Evolutionary conservation across 2,329 filamentous ascomycete species (phyloP).

Genomic region (Fusarium austroafricanum): DNA sequence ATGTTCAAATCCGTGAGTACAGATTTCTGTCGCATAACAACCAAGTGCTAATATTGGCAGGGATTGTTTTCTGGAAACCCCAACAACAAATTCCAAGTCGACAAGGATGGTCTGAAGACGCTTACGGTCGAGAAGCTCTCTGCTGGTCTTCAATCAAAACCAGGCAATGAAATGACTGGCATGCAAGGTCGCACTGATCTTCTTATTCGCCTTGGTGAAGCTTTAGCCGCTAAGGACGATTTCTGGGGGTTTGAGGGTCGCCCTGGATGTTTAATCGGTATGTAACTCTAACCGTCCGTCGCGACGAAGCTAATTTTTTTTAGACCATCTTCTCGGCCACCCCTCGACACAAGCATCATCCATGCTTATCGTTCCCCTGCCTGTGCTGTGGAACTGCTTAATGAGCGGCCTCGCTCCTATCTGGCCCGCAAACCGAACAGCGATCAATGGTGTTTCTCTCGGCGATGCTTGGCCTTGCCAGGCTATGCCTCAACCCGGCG

Average conservation of each 20-base stretch:
- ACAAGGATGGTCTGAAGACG: slow-evolving; percentile 80
- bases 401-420: slow-evolving; percentile 88
- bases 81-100: slow-evolving; percentile 87
- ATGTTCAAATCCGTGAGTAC: slow-evolving; percentile 84
- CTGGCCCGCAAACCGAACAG: slow-evolving; percentile 88
- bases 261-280: slow-evolving; percentile 95
- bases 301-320: slow-evolving; percentile 31
- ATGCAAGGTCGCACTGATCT: slow-evolving; percentile 86
- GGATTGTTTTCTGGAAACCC: slow-evolving; percentile 88
- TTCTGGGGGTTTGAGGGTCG: slow-evolving; percentile 87
- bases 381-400: slow-evolving; percentile 89
- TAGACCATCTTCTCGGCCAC: slow-evolving; percentile 93
- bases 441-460: slow-evolving; percentile 85
- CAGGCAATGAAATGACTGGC: slow-evolving; percentile 84
- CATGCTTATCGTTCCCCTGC: slow-evolving; percentile 85
- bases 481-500: slow-evolving; percentile 75
- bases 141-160: slow-evolving; percentile 84
- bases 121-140: slow-evolving; percentile 81
- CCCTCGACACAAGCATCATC: slow-evolving; percentile 90
- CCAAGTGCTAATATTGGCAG: slow-evolving; percentile 49
- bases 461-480: slow-evolving; percentile 96
- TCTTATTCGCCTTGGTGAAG: slow-evolving; percentile 78
- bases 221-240: slow-evolving; percentile 79
- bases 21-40: not conserved
- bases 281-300: slow-evolving; percentile 42